Conservation (phyloP, 495 filamentous ascomycete genomes). For the Xylaria acuta region DNA sequence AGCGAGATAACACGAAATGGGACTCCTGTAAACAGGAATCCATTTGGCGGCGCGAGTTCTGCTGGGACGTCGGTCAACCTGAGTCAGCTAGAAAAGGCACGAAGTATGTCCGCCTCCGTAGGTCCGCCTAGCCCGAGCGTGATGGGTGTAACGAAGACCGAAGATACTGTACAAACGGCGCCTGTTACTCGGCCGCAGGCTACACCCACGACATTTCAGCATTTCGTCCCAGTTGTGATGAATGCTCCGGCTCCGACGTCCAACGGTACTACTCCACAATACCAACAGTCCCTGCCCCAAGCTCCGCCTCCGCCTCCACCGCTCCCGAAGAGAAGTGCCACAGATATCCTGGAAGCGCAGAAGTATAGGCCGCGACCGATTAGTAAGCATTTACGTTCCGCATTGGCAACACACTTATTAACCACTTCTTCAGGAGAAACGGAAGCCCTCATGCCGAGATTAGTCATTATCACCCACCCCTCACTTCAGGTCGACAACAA, state of each 20-base stretch:
- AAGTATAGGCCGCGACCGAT: constrained; percentile 36
- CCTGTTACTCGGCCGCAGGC: constrained; percentile 37
- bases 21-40: constrained; percentile 35
- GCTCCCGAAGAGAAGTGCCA: constrained; percentile 32
- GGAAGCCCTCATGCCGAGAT: constrained; percentile 69
- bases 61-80: constrained; percentile 36
- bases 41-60: constrained; percentile 32
- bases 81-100: constrained; percentile 48
- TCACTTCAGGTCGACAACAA: constrained; percentile 59
- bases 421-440: constrained; percentile 39
- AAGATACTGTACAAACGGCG: constrained; percentile 47
- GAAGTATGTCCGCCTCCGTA: constrained; percentile 51
- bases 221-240: constrained; percentile 36
- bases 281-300: constrained; percentile 20
- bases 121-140: constrained; percentile 58
- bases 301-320: constrained; percentile 26
- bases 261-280: constrained; percentile 40
- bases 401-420: constrained; percentile 40
- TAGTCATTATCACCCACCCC: constrained; percentile 71
- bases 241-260: constrained; percentile 39
- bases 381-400: constrained; percentile 24
- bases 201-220: constrained; percentile 34
- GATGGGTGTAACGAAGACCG: constrained; percentile 50
- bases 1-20: constrained; percentile 40
- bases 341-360: constrained; percentile 36